Conservation (phyloP, 2,329 filamentous ascomycete species). For the Fusarium drepaniforme region DNA sequence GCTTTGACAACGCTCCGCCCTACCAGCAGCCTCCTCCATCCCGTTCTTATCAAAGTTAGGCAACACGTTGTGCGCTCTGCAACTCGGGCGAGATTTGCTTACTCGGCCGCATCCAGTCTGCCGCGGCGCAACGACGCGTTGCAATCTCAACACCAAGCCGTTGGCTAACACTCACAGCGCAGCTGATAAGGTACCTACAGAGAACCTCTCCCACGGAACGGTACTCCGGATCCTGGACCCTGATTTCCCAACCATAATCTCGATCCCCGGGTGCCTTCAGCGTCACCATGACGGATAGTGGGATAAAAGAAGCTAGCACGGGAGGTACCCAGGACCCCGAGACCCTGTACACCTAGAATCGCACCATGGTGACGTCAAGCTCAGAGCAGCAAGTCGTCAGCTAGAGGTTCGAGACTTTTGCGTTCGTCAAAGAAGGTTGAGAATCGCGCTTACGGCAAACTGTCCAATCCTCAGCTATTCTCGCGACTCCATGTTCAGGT, state of each 20-base stretch:
- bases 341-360: slow-evolving; percentile 31
- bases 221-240: slow-evolving; percentile 43
- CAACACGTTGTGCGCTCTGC: not conserved
- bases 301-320: slow-evolving; percentile 23
- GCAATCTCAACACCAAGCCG: slow-evolving; percentile 1
- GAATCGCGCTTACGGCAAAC: slow-evolving; percentile 5
- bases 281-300: slow-evolving; percentile 44
- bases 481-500: slow-evolving; percentile 17
- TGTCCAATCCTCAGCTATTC: slow-evolving; percentile 4
- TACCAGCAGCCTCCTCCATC: not conserved
- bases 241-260: slow-evolving; percentile 48
- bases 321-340: slow-evolving; percentile 34
- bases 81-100: slow-evolving; percentile 7
- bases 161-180: not conserved
- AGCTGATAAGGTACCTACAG: not conserved
- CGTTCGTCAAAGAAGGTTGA: slow-evolving; percentile 6
- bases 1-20: not conserved
- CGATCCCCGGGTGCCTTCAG: slow-evolving; percentile 41
- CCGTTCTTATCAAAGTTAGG: not conserved
- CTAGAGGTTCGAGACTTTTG: slow-evolving; percentile 23
- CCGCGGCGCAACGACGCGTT: slow-evolving; percentile 9
- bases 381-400: slow-evolving; percentile 24
- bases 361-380: slow-evolving; percentile 47
- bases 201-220: slow-evolving; percentile 27
- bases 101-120: slow-evolving; percentile 26